phyloP scores from a whole-genome alignment of 2,329 filamentous ascomycete species.

The Diaporthe amygdali region DNA sequence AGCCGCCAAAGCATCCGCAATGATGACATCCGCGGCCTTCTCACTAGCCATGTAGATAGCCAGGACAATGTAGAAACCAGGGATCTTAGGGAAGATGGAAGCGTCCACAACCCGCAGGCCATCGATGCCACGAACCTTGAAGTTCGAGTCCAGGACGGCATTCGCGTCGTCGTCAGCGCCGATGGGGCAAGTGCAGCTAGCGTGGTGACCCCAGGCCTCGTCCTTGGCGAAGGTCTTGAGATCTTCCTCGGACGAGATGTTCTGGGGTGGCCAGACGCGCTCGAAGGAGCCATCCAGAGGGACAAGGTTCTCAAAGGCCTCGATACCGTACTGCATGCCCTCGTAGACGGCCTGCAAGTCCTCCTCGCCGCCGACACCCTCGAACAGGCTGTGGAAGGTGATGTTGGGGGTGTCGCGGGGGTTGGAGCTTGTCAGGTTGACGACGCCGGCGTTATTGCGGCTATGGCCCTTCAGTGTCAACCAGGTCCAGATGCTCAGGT shows the following conservation, averaged over 20 bases:
- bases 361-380: constrained; percentile 13
- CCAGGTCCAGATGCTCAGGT: constrained; percentile 27
- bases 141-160: not conserved
- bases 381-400: constrained; percentile 55
- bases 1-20: not conserved
- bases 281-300: not conserved
- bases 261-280: not conserved
- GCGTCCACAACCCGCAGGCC: constrained; percentile 14
- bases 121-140: not conserved
- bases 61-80: constrained; percentile 9
- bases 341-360: constrained; percentile 54
- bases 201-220: constrained; percentile 13
- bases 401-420: constrained; percentile 28
- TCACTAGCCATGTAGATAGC: constrained; percentile 10
- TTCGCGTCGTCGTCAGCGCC: not conserved
- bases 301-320: constrained; percentile 15
- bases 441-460: constrained; percentile 30
- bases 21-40: constrained; percentile 14
- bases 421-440: constrained; percentile 27
- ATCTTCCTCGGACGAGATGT: constrained; percentile 5
- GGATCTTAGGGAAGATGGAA: constrained; percentile 8
- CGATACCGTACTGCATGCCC: constrained; percentile 10
- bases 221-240: not conserved
- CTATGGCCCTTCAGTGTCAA: constrained; percentile 30
- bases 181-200: constrained; percentile 11